Evolutionary conservation across 176 grass and related monocot genomes (phyloP).

Genomic region (Zea mays): Zm-B73-REFERENCE-NAM-5.0 NC_050097.1:192943001-192943500

Average conservation of each 20-base stretch:
- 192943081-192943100: constrained; percentile 61
- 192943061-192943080: constrained; percentile 57
- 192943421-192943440: not conserved
- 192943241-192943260: constrained; percentile 44
- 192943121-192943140: constrained; percentile 65
- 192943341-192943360: constrained; percentile 55
- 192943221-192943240: constrained; percentile 62
- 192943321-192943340: constrained; percentile 49
- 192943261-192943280: constrained; percentile 55
- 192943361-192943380: not conserved
- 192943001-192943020: constrained; percentile 41
- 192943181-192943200: not conserved
- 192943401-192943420: not conserved
- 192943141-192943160: constrained; percentile 67
- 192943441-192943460: constrained; percentile 1
- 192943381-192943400: not conserved
- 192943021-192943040: constrained; percentile 29
- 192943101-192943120: constrained; percentile 49
- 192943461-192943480: constrained; percentile 62
- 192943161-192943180: constrained; percentile 5
- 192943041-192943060: constrained; percentile 54
- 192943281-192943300: constrained; percentile 56
- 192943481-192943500: constrained; percentile 90
- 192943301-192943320: constrained; percentile 57
- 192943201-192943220: constrained; percentile 70